Conservation (phyloP, 1,139 yeast species). For the Saccharomyces hybrid region DNA sequence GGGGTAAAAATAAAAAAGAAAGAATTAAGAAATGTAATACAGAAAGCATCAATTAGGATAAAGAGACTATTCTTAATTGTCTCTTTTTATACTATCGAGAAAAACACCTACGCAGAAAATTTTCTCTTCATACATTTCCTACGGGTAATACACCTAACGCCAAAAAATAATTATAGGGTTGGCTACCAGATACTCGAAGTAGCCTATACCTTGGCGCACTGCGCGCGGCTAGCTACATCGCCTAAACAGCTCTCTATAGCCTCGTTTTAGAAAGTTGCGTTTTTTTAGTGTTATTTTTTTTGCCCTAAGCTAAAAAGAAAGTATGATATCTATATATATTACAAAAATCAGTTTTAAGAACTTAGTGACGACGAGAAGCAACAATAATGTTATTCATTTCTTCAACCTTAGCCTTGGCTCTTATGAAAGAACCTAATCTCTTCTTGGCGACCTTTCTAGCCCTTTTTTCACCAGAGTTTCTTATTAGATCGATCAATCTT, state of each 20-base stretch:
- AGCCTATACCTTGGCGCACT: too few relatives aligned
- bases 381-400: slow-evolving; percentile 96
- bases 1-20: slow-evolving; percentile 1
- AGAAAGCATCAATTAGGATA: not conserved
- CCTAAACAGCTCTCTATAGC: too few relatives aligned
- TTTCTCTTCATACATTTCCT: not conserved
- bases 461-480: slow-evolving; percentile 99
- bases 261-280: not conserved
- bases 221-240: too few relatives aligned
- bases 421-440: slow-evolving; percentile 99
- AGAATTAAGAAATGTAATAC: too few relatives aligned
- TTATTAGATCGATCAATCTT: slow-evolving; percentile 98
- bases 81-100: not conserved
- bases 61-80: too few relatives aligned
- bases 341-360: slow-evolving; percentile 9
- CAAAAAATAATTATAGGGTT: not conserved
- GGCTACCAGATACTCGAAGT: not conserved
- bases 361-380: slow-evolving; percentile 84
- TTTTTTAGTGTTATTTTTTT: not conserved
- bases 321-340: not conserved
- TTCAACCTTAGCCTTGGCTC: slow-evolving; percentile 99
- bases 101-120: not conserved
- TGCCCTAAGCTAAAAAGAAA: not conserved
- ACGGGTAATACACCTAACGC: not conserved
- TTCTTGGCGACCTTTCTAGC: slow-evolving; percentile 99